Base-by-base conservation (phyloP, 2,329 filamentous ascomycete genomes). In the Oidium heveae region DNA sequence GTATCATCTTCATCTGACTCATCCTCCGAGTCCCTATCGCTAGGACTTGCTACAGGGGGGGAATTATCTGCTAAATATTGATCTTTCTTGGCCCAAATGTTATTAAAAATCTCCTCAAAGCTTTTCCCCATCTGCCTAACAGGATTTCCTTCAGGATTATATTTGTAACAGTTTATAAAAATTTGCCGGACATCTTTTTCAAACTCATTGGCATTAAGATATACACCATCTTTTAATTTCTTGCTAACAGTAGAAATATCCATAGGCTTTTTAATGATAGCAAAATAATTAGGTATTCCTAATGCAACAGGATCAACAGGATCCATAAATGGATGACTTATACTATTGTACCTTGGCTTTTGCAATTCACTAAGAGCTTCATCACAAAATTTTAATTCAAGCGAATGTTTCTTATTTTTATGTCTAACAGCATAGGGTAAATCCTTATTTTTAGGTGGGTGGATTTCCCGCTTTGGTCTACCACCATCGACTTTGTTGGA, bases 191-290 rank as follows among this genome's bases (percentile, higher is more conserved):
- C 77, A 63, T 94, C 88, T 56, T 75, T 75, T 63, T 94, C 84
- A 61, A 96, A 86, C 49, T 95, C 88, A 66, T 86, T 87, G 0
- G 85, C 74, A 55, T 75, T 86, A 59, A 79, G 75, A 63, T 96
- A 96, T 55, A 86, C 77, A 28, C 87, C 86, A 13, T 73, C 72
- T 60, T 82, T 78, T 43, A 95, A 73, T 68, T 93, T 93, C 44
- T 74, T 73, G 37, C 76, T 73, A 63, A 94, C 83, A n/a, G 86
- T 94, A 16, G 75, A 73, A 52, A 95, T 72, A 66, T 98, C 89
- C 89, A 96, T 98, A 0, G 91, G 91, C 65, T 88, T 86, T 72
- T 94, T 96, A 69, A 98, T 87, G 58, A 96, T 73, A 63, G 83
- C 86, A 66, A 91, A 86, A 66, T 98, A 98, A 24, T 83, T 82